Evolutionary conservation across 2,329 filamentous ascomycete genomes (phyloP), one percentile per base, ranked within the genome.

Genomic region (Hypoxylon sp.): DNA sequence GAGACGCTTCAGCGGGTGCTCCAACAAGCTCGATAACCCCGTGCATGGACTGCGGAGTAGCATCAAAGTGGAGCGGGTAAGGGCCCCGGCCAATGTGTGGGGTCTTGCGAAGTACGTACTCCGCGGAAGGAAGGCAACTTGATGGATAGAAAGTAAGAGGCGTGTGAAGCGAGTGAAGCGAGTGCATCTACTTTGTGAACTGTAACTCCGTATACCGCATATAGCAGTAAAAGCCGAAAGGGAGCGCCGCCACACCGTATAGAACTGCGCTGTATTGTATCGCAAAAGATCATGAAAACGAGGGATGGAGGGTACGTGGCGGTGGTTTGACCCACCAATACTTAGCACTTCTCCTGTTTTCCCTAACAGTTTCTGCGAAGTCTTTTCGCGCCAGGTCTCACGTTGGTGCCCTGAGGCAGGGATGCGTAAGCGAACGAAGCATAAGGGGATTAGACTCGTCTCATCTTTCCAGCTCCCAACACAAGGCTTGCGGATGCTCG

Each of bases 271-370:
- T 34, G 45, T 34, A 45, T 57, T 28, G 59, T 50, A 64, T 58
- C 65, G 61, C 49, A 45, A 65, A 45, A 67, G 49, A 61, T 60
- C 48, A 60, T 60, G 57, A 58, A 60, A 53, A 62, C n/a, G 32
- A 62, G 51, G 51, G 49, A 58, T 36, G 34, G 49, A 60, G 45
- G 46, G 57, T 71, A 67, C 62, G 66, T 64, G 65, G 65, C 60
- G 52, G 52, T 52, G 64, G 74, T 75, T 73, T 75, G 74, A 75
- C 69, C 74, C 70, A 75, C 73, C 59, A 60, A 62, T 43, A 63
- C n/a, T 53, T 69, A 61, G 58, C 36, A 63, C 57, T 71, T 70
- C 73, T 71, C 74, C 72, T 73, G 64, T 71, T 74, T 73, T 71
- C 64, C 67, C 65, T 60, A 71, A 65, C 67, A 72, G 51, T 68